Percentiles rank a stretch among this genome's conserved stretches.
Evolutionary conservation across 2,329 filamentous ascomycete genomes (phyloP).

Genomic region (Paracoccidioides lutzii): DNA sequence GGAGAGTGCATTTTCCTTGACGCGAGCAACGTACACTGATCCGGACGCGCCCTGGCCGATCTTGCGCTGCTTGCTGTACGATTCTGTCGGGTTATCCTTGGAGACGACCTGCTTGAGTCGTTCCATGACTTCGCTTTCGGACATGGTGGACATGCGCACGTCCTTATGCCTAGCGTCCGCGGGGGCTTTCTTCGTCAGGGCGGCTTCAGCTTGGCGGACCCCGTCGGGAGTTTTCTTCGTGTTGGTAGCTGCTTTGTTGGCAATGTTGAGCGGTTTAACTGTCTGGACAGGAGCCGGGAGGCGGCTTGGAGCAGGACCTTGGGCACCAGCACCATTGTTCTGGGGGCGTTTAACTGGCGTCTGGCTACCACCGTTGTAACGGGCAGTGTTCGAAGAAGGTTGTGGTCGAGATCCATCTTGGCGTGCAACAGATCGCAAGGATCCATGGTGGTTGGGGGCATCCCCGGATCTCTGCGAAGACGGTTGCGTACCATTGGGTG

Average conservation of each 20-base stretch:
- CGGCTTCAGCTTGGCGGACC: slow-evolving; percentile 80
- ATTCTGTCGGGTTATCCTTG: slow-evolving; percentile 84
- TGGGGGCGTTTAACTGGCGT: slow-evolving; percentile 25
- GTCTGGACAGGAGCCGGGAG: slow-evolving; percentile 42
- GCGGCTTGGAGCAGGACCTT: slow-evolving; percentile 43
- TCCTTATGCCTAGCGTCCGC: slow-evolving; percentile 69
- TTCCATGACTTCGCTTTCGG: slow-evolving; percentile 92
- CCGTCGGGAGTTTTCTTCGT: slow-evolving; percentile 46
- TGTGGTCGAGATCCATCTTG: slow-evolving; percentile 23
- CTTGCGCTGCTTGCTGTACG: slow-evolving; percentile 99
- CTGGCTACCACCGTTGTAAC: slow-evolving; percentile 26
- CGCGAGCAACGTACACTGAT: slow-evolving; percentile 93
- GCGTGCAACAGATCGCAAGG: slow-evolving; percentile 24
- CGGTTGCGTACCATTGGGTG: slow-evolving; percentile 33
- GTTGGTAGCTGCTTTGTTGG: slow-evolving; percentile 42
- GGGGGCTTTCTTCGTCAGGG: slow-evolving; percentile 62
- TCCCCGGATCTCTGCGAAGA: slow-evolving; percentile 16
- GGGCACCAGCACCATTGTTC: slow-evolving; percentile 35
- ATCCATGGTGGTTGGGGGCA: slow-evolving; percentile 19
- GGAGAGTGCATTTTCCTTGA: slow-evolving; percentile 81
- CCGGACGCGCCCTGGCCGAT: slow-evolving; percentile 97
- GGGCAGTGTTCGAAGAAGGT: slow-evolving; percentile 14
- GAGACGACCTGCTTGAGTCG: slow-evolving; percentile 89
- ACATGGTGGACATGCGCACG: slow-evolving; percentile 97
- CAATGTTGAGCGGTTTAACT: slow-evolving; percentile 70